phyloP scores from a whole-genome alignment of 1,284 basidiomycete species.

The Neotropicomus parvogracilis region DNA sequence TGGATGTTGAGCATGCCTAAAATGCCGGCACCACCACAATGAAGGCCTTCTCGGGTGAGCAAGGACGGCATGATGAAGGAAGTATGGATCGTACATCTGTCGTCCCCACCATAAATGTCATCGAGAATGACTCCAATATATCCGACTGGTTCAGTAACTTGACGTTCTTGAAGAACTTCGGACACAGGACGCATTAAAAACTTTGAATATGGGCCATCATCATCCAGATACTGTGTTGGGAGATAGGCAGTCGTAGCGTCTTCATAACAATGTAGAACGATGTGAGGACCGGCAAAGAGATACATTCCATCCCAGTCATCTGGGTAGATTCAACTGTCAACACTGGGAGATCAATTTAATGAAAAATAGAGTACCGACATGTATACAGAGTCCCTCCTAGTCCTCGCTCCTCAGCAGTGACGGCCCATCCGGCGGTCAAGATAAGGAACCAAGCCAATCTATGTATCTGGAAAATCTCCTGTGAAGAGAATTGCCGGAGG shows the following conservation, averaged over 20 bases:
- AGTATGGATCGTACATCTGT: background rate
- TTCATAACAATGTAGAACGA: background rate
- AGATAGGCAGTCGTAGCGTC: background rate
- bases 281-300: background rate
- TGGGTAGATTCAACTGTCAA: too few relatives aligned
- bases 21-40: too few relatives aligned
- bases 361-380: too few relatives aligned
- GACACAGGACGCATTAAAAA: background rate
- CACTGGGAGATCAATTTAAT: too few relatives aligned
- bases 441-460: background rate
- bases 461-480: background rate
- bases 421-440: background rate
- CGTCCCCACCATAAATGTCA: background rate
- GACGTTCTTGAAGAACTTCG: background rate
- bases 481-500: background rate
- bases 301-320: background rate
- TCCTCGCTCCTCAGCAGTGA: background rate
- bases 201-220: background rate
- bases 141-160: background rate
- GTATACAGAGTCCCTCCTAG: too few relatives aligned
- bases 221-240: background rate
- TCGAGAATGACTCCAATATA: background rate
- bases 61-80: background rate
- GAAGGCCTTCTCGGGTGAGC: background rate
- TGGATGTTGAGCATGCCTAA: too few relatives aligned